Evolutionary conservation across 345 rosid genomes (phyloP).

Genomic region (Microthlaspi erraticum): DNA sequence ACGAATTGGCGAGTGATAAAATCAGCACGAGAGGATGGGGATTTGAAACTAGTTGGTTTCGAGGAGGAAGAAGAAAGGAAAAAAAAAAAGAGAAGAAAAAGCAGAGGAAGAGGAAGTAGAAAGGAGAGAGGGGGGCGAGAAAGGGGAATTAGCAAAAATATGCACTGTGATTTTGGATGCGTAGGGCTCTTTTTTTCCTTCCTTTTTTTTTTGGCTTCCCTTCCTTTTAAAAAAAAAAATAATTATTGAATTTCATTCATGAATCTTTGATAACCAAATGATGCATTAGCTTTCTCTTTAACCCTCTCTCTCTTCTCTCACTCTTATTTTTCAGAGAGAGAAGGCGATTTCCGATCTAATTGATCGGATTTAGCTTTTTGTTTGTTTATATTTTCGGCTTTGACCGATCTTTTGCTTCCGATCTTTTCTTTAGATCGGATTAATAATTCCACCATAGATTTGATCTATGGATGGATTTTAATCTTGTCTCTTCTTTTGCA

Average conservation of each 20-base stretch:
- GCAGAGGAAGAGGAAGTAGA: neutral
- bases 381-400: too few relatives aligned
- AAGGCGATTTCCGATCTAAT: too few relatives aligned
- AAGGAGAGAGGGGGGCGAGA: conserved; percentile 31
- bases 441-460: too few relatives aligned
- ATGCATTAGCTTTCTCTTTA: neutral
- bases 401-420: too few relatives aligned
- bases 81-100: conserved; percentile 3
- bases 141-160: neutral
- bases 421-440: too few relatives aligned
- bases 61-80: conserved; percentile 11
- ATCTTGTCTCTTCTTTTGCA: too few relatives aligned
- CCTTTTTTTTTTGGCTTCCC: neutral
- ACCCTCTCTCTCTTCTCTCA: too few relatives aligned
- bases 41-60: conserved; percentile 34
- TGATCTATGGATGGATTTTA: too few relatives aligned
- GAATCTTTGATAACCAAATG: conserved; percentile 14
- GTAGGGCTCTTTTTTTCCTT: conserved; percentile 41
- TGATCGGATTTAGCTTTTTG: too few relatives aligned
- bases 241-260: conserved; percentile 8
- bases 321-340: too few relatives aligned
- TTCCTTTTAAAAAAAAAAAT: conserved; percentile 5
- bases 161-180: conserved; percentile 30
- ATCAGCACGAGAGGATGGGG: conserved; percentile 41
- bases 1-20: conserved; percentile 28